Base-by-base conservation (phyloP, 352 stramenopile genomes). In the Phytophthora litchii region DNA sequence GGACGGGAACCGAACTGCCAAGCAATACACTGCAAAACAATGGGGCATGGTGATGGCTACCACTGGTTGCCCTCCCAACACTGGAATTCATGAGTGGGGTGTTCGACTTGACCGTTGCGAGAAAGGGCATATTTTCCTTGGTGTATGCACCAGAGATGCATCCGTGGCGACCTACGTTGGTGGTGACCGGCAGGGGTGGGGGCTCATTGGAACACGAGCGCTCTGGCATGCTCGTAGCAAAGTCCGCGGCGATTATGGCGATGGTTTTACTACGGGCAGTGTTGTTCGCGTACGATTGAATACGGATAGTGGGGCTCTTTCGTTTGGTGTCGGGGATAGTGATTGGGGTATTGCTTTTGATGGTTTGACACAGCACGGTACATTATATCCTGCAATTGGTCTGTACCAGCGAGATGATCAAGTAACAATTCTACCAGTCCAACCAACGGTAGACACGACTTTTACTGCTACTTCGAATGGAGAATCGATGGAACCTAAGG, bases 1-100 rank as follows among this genome's bases (percentile, higher is more conserved):
- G 1, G 86, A 95, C 54, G 74, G 76, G 21, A 92, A 89, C 51
- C 78, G 85, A 54, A 96, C 84, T 12, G 88, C 87, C 17, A 93
- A 91, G 45, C 88, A 96, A 68, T 93, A 95, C 57, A 94, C 88
- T 3, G 87, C 88, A 12, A 96, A 96, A 37, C 87, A 96, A 36
- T 96, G 88, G 88, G 88, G 88, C 40, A 96, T 95, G 84, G 86
- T 94, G 11, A 93, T 96, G 73, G 77, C 87, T 32, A 94, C 83
- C 4, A 92, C 84, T 5, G 87, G 79, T 12, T 96, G 83, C 38
- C 76, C 88, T 43, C 84, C 84, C 20, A 96, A 94, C 49, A 90
- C 81, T 13, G 86, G 88, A 20, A 86, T 92, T 54, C 85, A 96
- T 58, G 85, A 95, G 47, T 96, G 88, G 88, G 86, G 80, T 2